Evolutionary conservation across 495 filamentous ascomycete genomes (phyloP), one percentile per base, ranked within the genome.

Genomic region (Bombardia bombarda): DNA sequence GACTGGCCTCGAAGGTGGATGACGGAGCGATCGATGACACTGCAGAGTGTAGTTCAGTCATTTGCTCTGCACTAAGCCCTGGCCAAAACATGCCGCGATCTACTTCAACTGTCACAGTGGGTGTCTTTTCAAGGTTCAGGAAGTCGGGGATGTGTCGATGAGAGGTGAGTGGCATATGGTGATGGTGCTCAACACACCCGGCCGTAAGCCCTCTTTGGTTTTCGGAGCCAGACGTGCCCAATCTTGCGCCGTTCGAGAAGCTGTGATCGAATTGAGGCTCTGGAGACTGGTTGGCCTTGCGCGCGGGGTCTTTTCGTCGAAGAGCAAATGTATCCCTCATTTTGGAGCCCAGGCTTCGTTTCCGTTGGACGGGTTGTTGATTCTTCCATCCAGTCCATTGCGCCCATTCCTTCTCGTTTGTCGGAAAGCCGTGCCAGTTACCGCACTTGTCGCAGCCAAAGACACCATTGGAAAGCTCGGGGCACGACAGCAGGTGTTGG

Each of bases 401-500:
- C 17, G 52, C 45, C 60, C 60, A 63, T 32, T 60, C 60, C 45
- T 63, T 62, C 44, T 63, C 60, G 53, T 51, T 52, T 32, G 60
- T 59, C 21, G 60, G 60, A 26, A 63, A 56, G 37, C 47, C 32
- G 36, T 63, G 60, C 38, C 45, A 56, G 44, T 43, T 40, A 40
- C 38, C 52, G 38, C 60, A 63, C 35, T 56, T 57, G 46, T 61
- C 56, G 49, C 60, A 63, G 42, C 56, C 46, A 22, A 63, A 63
- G 38, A 50, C 45, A 46, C 58, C 56, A 28, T 34, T 7, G 48
- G 39, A 13, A n/a, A 63, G 40, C 42, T 60, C 60, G 1, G 53
- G 54, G 24, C 60, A 63, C 17, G 50, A 51, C 31, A 61, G 21
- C 32, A 61, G 52, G 22, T 63, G 60, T 22, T 61, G 58, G 32